Conservation (phyloP, 1,284 basidiomycete species). For the Laetiporus sulphureus region DNA sequence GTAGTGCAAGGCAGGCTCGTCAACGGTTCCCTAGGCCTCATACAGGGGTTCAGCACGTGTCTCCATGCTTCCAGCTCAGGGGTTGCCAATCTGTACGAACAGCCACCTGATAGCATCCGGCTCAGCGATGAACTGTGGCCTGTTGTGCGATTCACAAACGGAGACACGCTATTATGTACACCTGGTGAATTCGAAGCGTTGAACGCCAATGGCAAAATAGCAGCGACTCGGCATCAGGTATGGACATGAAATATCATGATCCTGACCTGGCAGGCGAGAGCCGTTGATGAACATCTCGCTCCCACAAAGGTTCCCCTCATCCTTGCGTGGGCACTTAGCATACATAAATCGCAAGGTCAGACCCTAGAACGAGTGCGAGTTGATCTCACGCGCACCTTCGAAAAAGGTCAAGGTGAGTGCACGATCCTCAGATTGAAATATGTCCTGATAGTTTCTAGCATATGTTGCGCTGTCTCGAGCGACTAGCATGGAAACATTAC, state of each 20-base stretch:
- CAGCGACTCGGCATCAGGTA: neutral
- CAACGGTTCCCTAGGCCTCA: too few species aligned
- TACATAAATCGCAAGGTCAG: neutral
- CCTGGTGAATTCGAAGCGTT: neutral
- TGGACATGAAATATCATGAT: neutral
- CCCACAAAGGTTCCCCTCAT: neutral
- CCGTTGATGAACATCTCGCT: neutral
- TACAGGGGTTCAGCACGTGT: too few species aligned
- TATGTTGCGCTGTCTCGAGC: slow-evolving; percentile 69
- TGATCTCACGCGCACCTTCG: neutral
- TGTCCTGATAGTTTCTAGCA: slow-evolving; percentile 28
- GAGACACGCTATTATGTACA: neutral
- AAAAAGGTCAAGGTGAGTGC: neutral
- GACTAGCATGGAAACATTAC: slow-evolving; percentile 56
- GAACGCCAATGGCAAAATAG: neutral
- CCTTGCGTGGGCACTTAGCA: neutral
- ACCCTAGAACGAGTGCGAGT: neutral
- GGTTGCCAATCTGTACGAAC: too few species aligned
- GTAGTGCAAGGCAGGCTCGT: too few species aligned
- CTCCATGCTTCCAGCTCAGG: too few species aligned
- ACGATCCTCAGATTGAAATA: neutral
- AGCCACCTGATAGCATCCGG: too few species aligned
- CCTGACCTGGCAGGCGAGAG: too few species aligned
- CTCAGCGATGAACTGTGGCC: neutral
- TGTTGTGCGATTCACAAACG: neutral